phyloP scores from a whole-genome alignment of 139 green algal species.

The Pleodorina starrii region DNA sequence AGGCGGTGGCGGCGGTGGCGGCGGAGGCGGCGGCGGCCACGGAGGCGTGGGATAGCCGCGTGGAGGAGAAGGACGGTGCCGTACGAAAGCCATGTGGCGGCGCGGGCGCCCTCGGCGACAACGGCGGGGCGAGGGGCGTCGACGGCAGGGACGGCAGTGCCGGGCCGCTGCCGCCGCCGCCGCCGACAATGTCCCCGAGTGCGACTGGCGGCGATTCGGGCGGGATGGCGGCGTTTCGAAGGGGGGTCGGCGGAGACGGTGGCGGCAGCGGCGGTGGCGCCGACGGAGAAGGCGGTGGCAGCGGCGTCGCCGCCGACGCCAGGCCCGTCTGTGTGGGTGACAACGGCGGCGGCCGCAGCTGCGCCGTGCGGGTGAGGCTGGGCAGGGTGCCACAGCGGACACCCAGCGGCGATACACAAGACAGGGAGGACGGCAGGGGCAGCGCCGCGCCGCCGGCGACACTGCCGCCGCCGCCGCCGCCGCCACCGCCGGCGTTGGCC shows the following conservation, averaged over 20 bases:
- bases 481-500: neutral
- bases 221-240: neutral
- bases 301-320: neutral
- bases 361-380: neutral
- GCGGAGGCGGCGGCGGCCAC: neutral
- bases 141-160: neutral
- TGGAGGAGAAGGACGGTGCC: neutral
- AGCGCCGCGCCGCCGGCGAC: neutral
- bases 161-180: too few relatives aligned
- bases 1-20: neutral
- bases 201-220: neutral
- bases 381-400: neutral
- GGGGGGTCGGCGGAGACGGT: neutral
- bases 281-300: neutral
- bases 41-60: neutral
- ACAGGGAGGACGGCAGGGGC: neutral
- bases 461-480: neutral
- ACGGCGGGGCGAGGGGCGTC: neutral
- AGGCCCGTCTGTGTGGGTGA: neutral
- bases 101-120: neutral
- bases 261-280: neutral
- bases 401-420: neutral
- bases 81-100: neutral
- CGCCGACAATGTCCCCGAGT: neutral
- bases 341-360: constrained; percentile 17